A percentile compares a stretch with the other conserved stretches of the same genome.
Evolutionary conservation across 1,284 basidiomycete genomes (phyloP).

Genomic region (Athelia sp.): DNA sequence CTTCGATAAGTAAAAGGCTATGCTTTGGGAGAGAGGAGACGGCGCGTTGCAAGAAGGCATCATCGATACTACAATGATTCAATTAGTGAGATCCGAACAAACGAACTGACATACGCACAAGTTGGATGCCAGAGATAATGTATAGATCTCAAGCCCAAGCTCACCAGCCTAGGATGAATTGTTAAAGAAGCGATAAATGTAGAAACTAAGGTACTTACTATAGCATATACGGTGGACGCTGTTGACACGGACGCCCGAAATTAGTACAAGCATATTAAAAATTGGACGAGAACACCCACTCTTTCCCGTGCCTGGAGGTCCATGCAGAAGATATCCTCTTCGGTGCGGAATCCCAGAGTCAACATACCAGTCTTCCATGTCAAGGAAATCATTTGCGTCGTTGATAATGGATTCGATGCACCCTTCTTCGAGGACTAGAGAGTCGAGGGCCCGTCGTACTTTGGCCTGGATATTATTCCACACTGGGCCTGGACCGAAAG

Average conservation of each 20-base stretch:
- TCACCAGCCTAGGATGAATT: neutral
- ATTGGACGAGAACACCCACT: neutral
- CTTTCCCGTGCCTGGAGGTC: constrained; percentile 11
- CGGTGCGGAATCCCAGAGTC: constrained; percentile 15
- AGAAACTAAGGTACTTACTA: constrained; percentile 2
- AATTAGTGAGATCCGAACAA: neutral
- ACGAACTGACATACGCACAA: neutral
- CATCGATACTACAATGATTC: neutral
- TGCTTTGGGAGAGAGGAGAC: neutral
- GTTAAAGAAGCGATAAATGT: neutral
- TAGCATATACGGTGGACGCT: neutral
- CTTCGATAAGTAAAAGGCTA: constrained; percentile 1
- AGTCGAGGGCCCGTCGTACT: constrained; percentile 8
- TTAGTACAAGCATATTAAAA: neutral
- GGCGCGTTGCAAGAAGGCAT: constrained; percentile 1
- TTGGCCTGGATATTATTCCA: constrained; percentile 38
- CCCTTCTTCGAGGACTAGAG: constrained; percentile 12
- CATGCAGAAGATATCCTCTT: constrained; percentile 15
- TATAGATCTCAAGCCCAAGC: constrained; percentile 1
- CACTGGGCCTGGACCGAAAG: constrained; percentile 4
- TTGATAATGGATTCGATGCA: constrained; percentile 10
- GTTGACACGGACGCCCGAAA: neutral
- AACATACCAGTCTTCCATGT: constrained; percentile 12
- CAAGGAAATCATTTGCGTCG: constrained; percentile 14
- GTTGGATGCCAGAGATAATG: neutral